phyloP scores from a whole-genome alignment of 2,329 filamentous ascomycete genomes.

The Pseudogymnoascus sp. region DNA sequence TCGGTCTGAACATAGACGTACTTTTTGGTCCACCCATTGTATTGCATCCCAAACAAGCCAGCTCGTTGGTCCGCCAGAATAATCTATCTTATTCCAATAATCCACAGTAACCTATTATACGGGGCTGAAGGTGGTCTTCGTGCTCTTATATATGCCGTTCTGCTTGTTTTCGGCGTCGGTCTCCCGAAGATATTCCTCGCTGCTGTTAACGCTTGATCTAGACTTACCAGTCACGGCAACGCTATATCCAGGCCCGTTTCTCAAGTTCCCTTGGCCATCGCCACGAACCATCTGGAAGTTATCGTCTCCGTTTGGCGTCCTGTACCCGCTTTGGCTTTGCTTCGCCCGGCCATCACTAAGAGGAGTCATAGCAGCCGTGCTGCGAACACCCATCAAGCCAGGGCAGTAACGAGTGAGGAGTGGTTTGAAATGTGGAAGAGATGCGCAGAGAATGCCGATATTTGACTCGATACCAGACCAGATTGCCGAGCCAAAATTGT shows the following conservation, averaged over 20 bases:
- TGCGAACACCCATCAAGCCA: not conserved
- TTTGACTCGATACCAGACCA: slow-evolving; percentile 2
- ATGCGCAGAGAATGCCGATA: not conserved
- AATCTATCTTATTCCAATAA: not conserved
- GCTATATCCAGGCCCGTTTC: not conserved
- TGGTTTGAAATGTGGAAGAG: not conserved
- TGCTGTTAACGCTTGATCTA: slow-evolving; percentile 1
- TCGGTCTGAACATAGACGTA: not conserved
- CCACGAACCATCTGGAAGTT: not conserved
- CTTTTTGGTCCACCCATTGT: not conserved
- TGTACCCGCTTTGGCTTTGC: not conserved
- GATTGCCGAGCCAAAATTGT: slow-evolving; percentile 1
- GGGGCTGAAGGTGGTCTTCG: not conserved
- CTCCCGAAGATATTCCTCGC: not conserved
- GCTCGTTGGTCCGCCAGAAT: not conserved
- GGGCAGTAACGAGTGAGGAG: slow-evolving; percentile 2
- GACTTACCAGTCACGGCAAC: not conserved
- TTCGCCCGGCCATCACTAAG: not conserved
- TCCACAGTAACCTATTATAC: not conserved
- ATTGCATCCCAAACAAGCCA: not conserved
- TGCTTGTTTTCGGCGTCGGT: not conserved
- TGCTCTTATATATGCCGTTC: not conserved
- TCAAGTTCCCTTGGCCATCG: not conserved
- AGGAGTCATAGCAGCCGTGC: not conserved
- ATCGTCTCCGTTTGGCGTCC: not conserved